Conservation (phyloP, 140 eudicot species). For the Stevia rebaudiana region DNA sequence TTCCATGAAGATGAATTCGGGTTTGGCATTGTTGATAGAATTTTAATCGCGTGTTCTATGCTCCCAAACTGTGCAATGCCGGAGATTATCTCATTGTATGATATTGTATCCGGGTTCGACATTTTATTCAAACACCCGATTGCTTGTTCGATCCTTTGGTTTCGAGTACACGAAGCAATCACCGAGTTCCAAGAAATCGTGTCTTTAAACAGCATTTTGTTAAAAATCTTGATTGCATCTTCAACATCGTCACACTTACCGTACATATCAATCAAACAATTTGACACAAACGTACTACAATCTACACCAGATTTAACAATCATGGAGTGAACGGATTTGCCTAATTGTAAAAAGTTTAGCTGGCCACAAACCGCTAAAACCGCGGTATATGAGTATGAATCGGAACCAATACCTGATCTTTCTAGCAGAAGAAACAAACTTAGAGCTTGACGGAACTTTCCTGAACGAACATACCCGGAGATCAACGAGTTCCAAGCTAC, state of each 20-base stretch:
- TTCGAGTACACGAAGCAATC: conserved; percentile 62
- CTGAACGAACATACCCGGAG: conserved; percentile 62
- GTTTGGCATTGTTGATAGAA: conserved; percentile 45
- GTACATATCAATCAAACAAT: conserved; percentile 84
- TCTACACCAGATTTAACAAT: conserved; percentile 52
- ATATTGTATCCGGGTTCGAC: conserved; percentile 69
- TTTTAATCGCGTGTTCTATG: conserved; percentile 49
- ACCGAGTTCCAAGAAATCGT: conserved; percentile 70
- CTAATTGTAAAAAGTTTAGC: conserved; percentile 37
- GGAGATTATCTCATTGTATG: conserved; percentile 62
- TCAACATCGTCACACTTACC: conserved; percentile 58
- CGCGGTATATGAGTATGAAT: conserved; percentile 60
- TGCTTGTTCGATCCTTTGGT: conserved; percentile 53
- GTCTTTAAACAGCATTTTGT: conserved; percentile 41
- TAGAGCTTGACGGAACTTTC: conserved; percentile 47
- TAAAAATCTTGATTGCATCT: conserved; percentile 44
- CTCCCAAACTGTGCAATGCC: conserved; percentile 68
- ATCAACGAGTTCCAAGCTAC: conserved; percentile 85
- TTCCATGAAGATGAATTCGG: conserved; percentile 87
- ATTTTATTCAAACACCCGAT: conserved; percentile 35
- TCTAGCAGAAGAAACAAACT: conserved; percentile 51
- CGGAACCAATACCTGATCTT: conserved; percentile 39
- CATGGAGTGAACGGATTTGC: conserved; percentile 53
- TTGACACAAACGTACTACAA: conserved; percentile 42
- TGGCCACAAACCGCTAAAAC: conserved; percentile 66